A percentile compares a stretch with the other conserved stretches of the same genome.
Conservation (phyloP, 176 grass and related monocot species). For the Avena atlantica region DNA sequence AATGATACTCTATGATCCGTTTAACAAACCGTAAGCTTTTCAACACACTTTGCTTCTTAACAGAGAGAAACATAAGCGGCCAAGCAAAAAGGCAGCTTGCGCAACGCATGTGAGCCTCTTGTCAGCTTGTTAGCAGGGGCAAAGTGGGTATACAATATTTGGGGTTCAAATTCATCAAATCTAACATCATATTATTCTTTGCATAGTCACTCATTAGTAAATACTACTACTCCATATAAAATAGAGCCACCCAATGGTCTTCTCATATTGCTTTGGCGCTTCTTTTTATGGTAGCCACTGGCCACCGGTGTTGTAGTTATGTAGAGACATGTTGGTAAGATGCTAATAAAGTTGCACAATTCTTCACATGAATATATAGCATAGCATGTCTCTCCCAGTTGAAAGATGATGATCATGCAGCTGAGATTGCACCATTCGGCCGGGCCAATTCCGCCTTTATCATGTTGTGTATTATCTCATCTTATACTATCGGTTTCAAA, state of each 20-base stretch:
- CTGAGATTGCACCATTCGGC: background rate
- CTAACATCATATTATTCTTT: background rate
- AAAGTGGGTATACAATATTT: background rate
- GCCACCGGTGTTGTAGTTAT: background rate
- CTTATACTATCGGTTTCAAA: background rate
- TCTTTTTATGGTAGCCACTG: background rate
- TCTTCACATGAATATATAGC: background rate
- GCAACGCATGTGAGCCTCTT: background rate
- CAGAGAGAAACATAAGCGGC: background rate
- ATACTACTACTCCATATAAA: background rate
- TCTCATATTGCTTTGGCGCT: background rate
- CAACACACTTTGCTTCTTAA: background rate
- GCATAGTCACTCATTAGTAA: background rate
- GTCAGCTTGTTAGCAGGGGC: background rate
- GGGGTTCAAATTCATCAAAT: background rate
- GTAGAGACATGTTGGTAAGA: background rate
- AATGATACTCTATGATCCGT: background rate
- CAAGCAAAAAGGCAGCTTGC: background rate
- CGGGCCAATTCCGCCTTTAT: background rate
- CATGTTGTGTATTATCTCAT: too few species aligned
- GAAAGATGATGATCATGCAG: too few species aligned
- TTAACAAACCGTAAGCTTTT: background rate
- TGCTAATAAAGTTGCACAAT: background rate
- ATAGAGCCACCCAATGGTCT: background rate
- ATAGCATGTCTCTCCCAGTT: background rate